Percentiles rank a stretch among this genome's conserved stretches.
Evolutionary conservation across 164 flowering plant genomes (phyloP).

Genomic region (Cinnamomum chago): DNA sequence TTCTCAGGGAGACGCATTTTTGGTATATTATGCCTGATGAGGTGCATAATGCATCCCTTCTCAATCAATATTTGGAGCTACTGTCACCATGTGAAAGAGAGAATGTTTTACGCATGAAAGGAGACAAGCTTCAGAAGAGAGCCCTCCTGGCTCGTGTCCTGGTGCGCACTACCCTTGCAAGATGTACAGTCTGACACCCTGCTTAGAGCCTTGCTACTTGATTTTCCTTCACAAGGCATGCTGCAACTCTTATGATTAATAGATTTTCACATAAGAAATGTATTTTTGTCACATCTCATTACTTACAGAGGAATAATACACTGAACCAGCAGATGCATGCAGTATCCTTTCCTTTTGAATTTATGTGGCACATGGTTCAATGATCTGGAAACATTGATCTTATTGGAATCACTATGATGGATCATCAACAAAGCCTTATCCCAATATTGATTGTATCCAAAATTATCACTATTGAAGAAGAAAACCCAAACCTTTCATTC

Average conservation of each 20-base stretch:
- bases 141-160: constrained; percentile 77
- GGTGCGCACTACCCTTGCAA: constrained; percentile 86
- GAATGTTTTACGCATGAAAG: constrained; percentile 38
- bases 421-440: not conserved
- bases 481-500: not conserved
- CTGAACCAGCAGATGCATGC: not conserved
- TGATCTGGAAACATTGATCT: not conserved
- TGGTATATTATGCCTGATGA: constrained; percentile 82
- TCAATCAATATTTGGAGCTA: constrained; percentile 50
- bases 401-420: not conserved
- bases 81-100: constrained; percentile 69
- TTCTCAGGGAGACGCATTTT: constrained; percentile 73
- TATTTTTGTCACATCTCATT: not conserved
- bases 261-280: not conserved
- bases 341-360: not conserved
- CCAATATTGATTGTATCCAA: not conserved
- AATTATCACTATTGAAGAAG: not conserved
- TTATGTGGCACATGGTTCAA: not conserved
- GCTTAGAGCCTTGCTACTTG: not conserved
- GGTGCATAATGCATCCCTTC: constrained; percentile 48
- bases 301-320: not conserved
- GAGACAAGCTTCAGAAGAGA: constrained; percentile 52
- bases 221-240: not conserved
- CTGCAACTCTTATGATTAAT: not conserved
- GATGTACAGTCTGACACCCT: constrained; percentile 45